Evolutionary conservation across 768 basidiomycete genomes (phyloP).

Genomic region (Pleurotus salmoneostramineus): DNA sequence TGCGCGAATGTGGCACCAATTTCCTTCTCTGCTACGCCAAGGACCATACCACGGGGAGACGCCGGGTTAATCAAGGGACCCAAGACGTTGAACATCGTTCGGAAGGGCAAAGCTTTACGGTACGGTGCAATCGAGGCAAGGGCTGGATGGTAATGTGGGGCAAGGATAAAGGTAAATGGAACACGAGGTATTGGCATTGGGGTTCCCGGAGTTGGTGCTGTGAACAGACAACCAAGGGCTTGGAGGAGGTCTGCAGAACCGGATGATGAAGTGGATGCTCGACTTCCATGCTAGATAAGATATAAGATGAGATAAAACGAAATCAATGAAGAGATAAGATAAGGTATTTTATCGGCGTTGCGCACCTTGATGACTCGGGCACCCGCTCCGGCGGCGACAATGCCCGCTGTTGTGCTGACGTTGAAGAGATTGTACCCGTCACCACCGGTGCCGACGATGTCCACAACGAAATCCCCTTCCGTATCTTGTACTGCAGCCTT

Average conservation of each 20-base stretch:
- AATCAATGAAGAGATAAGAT: neutral
- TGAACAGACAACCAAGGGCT: constrained; percentile 76
- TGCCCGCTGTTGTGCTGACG: constrained; percentile 90
- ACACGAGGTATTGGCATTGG: constrained; percentile 58
- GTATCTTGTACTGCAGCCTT: constrained; percentile 54
- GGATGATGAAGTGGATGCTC: constrained; percentile 90
- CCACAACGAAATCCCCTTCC: constrained; percentile 72
- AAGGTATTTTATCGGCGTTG: constrained; percentile 3
- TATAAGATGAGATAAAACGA: constrained; percentile 7
- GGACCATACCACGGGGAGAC: constrained; percentile 79
- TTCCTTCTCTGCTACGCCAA: constrained; percentile 82
- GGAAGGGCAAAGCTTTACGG: constrained; percentile 85
- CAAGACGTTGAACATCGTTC: constrained; percentile 94
- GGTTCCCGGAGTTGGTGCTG: constrained; percentile 51
- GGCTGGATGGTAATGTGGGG: constrained; percentile 89
- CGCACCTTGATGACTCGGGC: constrained; percentile 89
- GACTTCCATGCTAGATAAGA: constrained; percentile 73
- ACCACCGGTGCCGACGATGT: constrained; percentile 92
- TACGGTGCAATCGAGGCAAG: constrained; percentile 80
- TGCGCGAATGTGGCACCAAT: constrained; percentile 81
- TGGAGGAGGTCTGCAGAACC: constrained; percentile 93
- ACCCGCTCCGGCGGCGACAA: constrained; percentile 94
- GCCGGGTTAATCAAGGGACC: constrained; percentile 95
- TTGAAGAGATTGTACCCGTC: constrained; percentile 97
- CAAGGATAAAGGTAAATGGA: constrained; percentile 92